Conservation (phyloP, 208 protist genomes). For the Herpetomonas muscarum region DNA sequence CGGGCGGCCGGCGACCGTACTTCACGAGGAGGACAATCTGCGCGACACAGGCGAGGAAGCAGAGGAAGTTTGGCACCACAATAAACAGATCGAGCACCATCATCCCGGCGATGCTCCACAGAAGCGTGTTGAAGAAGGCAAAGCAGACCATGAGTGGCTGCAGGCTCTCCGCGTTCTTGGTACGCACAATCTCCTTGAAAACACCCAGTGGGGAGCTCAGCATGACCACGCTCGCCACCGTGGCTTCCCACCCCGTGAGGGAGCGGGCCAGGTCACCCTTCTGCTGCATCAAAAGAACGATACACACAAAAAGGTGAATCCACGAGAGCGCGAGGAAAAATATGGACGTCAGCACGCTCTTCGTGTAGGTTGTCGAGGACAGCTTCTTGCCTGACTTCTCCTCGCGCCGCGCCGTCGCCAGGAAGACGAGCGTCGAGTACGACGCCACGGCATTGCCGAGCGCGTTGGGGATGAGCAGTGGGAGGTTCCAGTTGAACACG, state of each 20-base stretch:
- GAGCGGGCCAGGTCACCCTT: slow-evolving; percentile 14
- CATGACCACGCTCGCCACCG: slow-evolving; percentile 43
- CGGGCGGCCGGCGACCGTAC: slow-evolving; percentile 29
- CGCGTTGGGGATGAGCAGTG: slow-evolving; percentile 43
- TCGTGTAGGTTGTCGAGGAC: slow-evolving; percentile 47
- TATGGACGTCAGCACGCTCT: slow-evolving; percentile 29
- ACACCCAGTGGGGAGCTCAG: slow-evolving; percentile 41
- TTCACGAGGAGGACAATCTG: slow-evolving; percentile 43
- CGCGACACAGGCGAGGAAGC: slow-evolving; percentile 26
- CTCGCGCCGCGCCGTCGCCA: slow-evolving; percentile 45
- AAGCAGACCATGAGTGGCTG: slow-evolving; percentile 45
- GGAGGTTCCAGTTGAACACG: slow-evolving; percentile 23
- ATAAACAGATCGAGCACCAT: slow-evolving; percentile 44
- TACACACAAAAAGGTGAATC: slow-evolving; percentile 23
- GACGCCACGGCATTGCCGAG: slow-evolving; percentile 53
- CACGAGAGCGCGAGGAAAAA: slow-evolving; percentile 32
- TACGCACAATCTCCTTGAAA: slow-evolving; percentile 46
- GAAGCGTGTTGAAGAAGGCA: slow-evolving; percentile 52
- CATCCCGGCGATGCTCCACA: slow-evolving; percentile 45
- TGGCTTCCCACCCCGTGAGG: slow-evolving; percentile 44
- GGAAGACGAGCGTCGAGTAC: slow-evolving; percentile 53
- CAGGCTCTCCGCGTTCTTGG: slow-evolving; percentile 52
- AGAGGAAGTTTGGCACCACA: slow-evolving; percentile 32
- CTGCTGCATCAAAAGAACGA: slow-evolving; percentile 23
- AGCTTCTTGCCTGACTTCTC: slow-evolving; percentile 38